Evolutionary conservation across 2,329 filamentous ascomycete genomes (phyloP).

Genomic region (Nigrospora osmanthi): DNA sequence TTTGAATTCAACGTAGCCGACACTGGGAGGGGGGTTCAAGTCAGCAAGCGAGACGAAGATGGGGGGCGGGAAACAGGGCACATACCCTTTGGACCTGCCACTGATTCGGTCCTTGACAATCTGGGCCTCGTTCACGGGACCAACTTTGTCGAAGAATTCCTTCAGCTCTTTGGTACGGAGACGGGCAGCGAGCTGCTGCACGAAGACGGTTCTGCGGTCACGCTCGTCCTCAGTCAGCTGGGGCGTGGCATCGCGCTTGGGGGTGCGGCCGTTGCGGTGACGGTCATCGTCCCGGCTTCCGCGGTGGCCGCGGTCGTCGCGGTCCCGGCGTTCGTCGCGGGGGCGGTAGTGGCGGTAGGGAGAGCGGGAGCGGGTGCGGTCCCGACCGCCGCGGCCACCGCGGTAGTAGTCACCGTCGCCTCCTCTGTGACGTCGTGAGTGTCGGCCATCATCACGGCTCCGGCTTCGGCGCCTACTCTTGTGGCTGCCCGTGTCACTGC

Average conservation of each 20-base stretch:
- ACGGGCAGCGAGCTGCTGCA: conserved; percentile 93
- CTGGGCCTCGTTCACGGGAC: conserved; percentile 91
- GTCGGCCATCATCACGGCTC: conserved; percentile 67
- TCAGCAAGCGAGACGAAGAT: conserved; percentile 25
- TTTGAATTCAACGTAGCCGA: conserved; percentile 99
- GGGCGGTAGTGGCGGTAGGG: conserved; percentile 53
- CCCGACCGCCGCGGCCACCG: conserved; percentile 46
- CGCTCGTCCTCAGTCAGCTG: conserved; percentile 90
- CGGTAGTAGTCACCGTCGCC: conserved; percentile 65
- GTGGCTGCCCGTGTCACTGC: conserved; percentile 71
- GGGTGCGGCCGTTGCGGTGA: conserved; percentile 23
- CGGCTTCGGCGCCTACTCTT: conserved; percentile 75
- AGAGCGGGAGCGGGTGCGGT: conserved; percentile 66
- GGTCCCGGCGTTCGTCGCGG: conserved; percentile 45
- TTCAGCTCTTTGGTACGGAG: conserved; percentile 88
- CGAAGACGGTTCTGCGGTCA: conserved; percentile 93
- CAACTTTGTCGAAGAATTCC: conserved; percentile 91
- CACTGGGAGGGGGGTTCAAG: conserved; percentile 43
- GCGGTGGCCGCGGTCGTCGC: conserved; percentile 42
- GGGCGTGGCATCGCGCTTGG: conserved; percentile 50
- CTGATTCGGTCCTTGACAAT: conserved; percentile 98
- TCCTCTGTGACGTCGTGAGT: conserved; percentile 64
- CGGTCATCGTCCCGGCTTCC: conserved; percentile 45
- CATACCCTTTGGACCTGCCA: conserved; percentile 93
- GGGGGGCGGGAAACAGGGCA: conserved; percentile 1